Conservation (phyloP, 805 yeast genomes). For the Wickerhamiella alocasiicola region DNA sequence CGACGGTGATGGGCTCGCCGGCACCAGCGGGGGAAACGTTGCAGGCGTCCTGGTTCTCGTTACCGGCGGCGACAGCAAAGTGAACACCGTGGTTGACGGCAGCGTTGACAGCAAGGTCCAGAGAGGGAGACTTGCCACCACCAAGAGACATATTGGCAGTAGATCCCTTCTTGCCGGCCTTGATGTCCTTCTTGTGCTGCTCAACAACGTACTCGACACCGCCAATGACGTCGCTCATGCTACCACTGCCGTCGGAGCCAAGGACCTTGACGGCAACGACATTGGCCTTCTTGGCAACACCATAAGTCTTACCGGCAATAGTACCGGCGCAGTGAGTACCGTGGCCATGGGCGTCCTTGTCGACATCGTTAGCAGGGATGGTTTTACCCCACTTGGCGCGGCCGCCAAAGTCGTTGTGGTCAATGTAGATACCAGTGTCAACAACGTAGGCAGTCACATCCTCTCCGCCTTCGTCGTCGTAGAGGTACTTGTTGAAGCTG, state of each 20-base stretch:
- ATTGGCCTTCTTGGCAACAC: constrained; percentile 46
- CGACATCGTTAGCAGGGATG: constrained; percentile 34
- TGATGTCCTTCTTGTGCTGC: constrained; percentile 43
- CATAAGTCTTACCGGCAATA: constrained; percentile 39
- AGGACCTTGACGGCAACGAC: constrained; percentile 50
- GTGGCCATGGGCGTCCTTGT: constrained; percentile 43
- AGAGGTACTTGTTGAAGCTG: constrained; percentile 47
- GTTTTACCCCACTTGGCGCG: constrained; percentile 46
- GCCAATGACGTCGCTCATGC: constrained; percentile 46
- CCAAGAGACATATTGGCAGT: constrained; percentile 77
- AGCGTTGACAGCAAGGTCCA: constrained; percentile 79
- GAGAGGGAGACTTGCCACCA: constrained; percentile 80
- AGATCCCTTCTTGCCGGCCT: constrained; percentile 30
- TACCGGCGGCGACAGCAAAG: constrained; percentile 95
- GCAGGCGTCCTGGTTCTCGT: constrained; percentile 89
- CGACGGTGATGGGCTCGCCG: constrained; percentile 63
- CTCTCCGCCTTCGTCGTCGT: constrained; percentile 39
- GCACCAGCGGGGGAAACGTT: constrained; percentile 75
- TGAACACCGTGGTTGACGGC: constrained; percentile 81
- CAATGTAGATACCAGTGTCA: constrained; percentile 43
- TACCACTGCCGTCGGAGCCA: constrained; percentile 43
- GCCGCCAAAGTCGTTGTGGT: constrained; percentile 43
- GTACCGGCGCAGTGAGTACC: constrained; percentile 55
- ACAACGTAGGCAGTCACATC: constrained; percentile 37
- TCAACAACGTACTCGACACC: constrained; percentile 57